Evolutionary conservation across 2,329 filamentous ascomycete genomes (phyloP).

Genomic region (Trichophyton simii): DNA sequence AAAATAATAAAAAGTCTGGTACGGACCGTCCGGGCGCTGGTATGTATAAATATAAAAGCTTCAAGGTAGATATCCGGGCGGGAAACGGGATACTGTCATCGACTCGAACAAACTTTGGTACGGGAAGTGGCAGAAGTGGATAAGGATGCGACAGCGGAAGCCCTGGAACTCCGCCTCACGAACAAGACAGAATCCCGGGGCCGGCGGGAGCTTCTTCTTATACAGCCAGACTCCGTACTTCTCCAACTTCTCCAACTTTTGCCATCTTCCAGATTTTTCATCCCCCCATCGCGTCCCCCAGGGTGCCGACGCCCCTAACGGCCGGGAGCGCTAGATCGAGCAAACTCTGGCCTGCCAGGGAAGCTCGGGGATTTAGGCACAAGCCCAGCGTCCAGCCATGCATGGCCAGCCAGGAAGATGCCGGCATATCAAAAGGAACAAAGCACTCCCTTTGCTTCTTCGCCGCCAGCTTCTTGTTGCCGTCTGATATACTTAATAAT

Average conservation of each 20-base stretch:
- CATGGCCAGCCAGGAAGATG: neutral
- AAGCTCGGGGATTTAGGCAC: neutral
- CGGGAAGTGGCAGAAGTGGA: neutral
- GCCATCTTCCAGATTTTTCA: neutral
- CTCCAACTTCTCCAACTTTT: constrained; percentile 2
- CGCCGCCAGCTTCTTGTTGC: too few species aligned
- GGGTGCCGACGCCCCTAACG: neutral
- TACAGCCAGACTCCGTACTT: neutral
- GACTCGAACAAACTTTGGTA: neutral
- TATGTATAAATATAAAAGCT: neutral
- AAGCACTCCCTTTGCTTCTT: neutral
- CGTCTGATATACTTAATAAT: neutral
- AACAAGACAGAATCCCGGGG: neutral
- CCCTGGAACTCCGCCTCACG: neutral
- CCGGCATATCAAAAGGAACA: neutral
- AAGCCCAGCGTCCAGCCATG: neutral
- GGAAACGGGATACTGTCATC: constrained; percentile 1
- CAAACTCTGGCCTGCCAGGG: neutral
- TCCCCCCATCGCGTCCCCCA: neutral
- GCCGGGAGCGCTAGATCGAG: neutral
- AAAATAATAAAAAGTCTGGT: neutral
- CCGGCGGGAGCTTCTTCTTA: neutral
- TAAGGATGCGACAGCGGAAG: neutral
- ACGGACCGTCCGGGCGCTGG: neutral
- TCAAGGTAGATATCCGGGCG: neutral